Conservation (phyloP, 331 rosid genomes). For the Telfairia occidentalis region DNA sequence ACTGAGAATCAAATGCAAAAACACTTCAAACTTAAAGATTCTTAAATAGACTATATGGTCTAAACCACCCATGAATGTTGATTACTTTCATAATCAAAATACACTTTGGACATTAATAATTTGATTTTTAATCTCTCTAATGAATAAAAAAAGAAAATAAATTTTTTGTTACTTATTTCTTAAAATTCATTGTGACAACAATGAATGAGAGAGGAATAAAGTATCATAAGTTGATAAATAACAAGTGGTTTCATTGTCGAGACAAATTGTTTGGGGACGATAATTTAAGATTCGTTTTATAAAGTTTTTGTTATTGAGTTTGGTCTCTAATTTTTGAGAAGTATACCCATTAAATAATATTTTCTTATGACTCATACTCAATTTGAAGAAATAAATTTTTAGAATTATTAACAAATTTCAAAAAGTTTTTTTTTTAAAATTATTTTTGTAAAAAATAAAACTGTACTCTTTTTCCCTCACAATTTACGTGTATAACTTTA, state of each 20-base stretch:
- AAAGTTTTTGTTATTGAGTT: neutral
- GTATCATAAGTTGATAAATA: neutral
- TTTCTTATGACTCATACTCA: neutral
- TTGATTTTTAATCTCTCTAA: neutral
- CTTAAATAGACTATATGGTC: neutral
- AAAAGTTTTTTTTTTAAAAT: too few species aligned
- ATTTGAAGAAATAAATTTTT: neutral
- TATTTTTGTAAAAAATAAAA: too few species aligned
- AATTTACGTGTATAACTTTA: too few species aligned
- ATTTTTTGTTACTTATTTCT: neutral
- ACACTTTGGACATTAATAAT: neutral
- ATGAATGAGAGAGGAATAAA: neutral
- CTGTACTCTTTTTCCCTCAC: too few species aligned
- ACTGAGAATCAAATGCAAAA: neutral
- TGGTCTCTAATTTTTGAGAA: neutral
- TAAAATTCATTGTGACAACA: neutral
- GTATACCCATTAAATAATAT: neutral
- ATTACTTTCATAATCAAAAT: neutral
- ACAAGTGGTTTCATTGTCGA: neutral
- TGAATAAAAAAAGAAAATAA: too few species aligned
- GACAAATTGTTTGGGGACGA: neutral
- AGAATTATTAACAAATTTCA: too few species aligned
- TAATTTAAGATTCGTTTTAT: neutral
- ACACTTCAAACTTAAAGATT: neutral
- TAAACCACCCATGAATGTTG: neutral